A percentile compares a stretch with the other conserved stretches of the same genome.
Evolutionary conservation across 1,284 basidiomycete genomes (phyloP).

Genomic region (Inonotus obliquus): DNA sequence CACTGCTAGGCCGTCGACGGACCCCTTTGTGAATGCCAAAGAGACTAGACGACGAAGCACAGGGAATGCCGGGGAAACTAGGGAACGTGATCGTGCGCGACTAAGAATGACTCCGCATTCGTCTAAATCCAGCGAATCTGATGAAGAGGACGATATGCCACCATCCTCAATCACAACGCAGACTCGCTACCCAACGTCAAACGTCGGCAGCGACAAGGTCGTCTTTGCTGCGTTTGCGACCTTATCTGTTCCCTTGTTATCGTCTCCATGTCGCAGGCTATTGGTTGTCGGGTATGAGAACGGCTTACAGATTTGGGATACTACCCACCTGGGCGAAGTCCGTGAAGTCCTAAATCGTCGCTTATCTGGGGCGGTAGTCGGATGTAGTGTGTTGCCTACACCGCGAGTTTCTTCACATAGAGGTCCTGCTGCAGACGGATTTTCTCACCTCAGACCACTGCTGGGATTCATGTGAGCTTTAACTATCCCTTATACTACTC

Average conservation of each 20-base stretch:
- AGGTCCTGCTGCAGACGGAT: constrained; percentile 24
- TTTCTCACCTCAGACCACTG: constrained; percentile 38
- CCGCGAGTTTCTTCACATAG: constrained; percentile 20
- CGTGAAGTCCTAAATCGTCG: constrained; percentile 46
- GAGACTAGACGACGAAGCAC: constrained; percentile 19
- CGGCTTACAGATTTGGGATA: constrained; percentile 70
- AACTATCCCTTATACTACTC: constrained; percentile 5
- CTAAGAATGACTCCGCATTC: constrained; percentile 15
- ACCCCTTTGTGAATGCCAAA: constrained; percentile 15
- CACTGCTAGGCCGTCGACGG: neutral
- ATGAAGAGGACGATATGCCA: constrained; percentile 14
- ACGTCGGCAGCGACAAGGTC: constrained; percentile 13
- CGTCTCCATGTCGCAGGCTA: constrained; percentile 36
- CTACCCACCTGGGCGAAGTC: constrained; percentile 50
- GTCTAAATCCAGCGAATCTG: constrained; percentile 12
- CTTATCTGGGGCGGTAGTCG: constrained; percentile 36
- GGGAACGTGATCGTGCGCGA: constrained; percentile 15
- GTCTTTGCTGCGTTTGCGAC: constrained; percentile 16
- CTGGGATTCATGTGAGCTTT: constrained; percentile 54
- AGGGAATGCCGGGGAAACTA: constrained; percentile 11
- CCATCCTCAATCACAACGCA: constrained; percentile 1
- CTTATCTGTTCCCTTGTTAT: neutral
- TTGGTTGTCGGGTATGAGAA: constrained; percentile 54
- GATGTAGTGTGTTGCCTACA: constrained; percentile 43
- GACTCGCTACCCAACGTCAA: constrained; percentile 11